Evolutionary conservation across 345 rosid genomes (phyloP).

Genomic region (Angophora floribunda): DNA sequence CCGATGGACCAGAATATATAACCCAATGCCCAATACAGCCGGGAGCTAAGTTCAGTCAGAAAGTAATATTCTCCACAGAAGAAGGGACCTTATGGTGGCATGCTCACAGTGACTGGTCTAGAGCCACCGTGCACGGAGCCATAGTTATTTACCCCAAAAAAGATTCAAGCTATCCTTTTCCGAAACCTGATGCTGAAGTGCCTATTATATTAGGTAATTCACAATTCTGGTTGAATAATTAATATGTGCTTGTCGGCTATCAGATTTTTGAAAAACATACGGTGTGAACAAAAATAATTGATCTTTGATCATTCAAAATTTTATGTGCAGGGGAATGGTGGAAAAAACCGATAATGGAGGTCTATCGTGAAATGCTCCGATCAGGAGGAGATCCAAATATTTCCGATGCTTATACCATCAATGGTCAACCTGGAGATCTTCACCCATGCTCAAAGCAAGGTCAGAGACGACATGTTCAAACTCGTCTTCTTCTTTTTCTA

Average conservation of each 20-base stretch:
- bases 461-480: background rate
- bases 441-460: conserved; percentile 23
- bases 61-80: conserved; percentile 16
- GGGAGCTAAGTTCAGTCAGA: conserved; percentile 11
- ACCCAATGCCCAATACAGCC: conserved; percentile 32
- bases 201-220: conserved; percentile 22
- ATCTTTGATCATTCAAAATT: background rate
- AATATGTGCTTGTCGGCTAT: background rate
- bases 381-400: conserved; percentile 16
- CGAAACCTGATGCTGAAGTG: conserved; percentile 7
- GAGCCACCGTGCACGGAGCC: conserved; percentile 31
- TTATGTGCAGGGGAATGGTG: conserved; percentile 32
- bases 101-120: conserved; percentile 21
- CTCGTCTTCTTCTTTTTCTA: background rate
- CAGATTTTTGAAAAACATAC: background rate
- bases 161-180: conserved; percentile 19
- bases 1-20: conserved; percentile 36
- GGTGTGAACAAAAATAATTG: background rate
- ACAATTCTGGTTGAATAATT: background rate
- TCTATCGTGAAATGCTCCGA: background rate
- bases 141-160: conserved; percentile 13
- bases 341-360: conserved; percentile 14
- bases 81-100: conserved; percentile 22
- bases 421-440: conserved; percentile 43
- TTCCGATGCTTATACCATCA: conserved; percentile 16